phyloP scores from a whole-genome alignment of 306 rosid species.

The Comarum palustre region DNA sequence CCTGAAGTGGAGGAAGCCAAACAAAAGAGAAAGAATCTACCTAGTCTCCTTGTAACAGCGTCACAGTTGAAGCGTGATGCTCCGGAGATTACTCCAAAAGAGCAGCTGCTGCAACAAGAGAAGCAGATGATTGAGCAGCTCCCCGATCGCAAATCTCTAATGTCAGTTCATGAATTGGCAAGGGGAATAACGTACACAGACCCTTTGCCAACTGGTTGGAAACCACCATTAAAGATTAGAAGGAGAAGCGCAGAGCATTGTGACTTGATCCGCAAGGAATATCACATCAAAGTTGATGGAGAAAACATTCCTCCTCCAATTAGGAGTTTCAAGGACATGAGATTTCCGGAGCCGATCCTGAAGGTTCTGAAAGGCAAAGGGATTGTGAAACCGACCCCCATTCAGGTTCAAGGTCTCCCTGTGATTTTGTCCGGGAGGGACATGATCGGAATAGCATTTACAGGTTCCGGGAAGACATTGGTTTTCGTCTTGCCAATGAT shows the following conservation, averaged over 20 bases:
- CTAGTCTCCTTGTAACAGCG: too few relatives aligned
- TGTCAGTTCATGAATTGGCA: conserved; percentile 89
- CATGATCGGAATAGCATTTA: conserved; percentile 95
- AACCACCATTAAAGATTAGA: conserved; percentile 74
- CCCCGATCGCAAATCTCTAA: conserved; percentile 70
- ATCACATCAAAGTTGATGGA: conserved; percentile 89
- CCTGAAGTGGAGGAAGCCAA: too few relatives aligned
- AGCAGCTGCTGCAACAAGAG: conserved; percentile 80
- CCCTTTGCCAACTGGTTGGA: conserved; percentile 90
- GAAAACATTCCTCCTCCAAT: conserved; percentile 68
- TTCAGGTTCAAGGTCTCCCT: conserved; percentile 97
- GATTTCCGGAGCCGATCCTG: conserved; percentile 78
- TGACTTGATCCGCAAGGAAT: conserved; percentile 71
- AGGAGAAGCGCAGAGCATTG: conserved; percentile 53
- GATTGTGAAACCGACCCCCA: conserved; percentile 89
- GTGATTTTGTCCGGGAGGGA: conserved; percentile 81
- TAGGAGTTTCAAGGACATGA: conserved; percentile 86
- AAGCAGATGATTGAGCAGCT: conserved; percentile 86
- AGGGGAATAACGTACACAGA: conserved; percentile 81
- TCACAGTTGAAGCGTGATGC: too few relatives aligned
- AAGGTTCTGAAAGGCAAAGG: conserved; percentile 72
- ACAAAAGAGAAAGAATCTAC: too few relatives aligned
- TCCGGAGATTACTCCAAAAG: conserved; percentile 6
- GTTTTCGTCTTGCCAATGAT: conserved; percentile 91
- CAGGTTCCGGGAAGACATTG: conserved; percentile 86